Percentiles rank a stretch among this genome's conserved stretches.
phyloP scores from a whole-genome alignment of 108 stramenopile genomes.

The Nitzschia sp. region DNA sequence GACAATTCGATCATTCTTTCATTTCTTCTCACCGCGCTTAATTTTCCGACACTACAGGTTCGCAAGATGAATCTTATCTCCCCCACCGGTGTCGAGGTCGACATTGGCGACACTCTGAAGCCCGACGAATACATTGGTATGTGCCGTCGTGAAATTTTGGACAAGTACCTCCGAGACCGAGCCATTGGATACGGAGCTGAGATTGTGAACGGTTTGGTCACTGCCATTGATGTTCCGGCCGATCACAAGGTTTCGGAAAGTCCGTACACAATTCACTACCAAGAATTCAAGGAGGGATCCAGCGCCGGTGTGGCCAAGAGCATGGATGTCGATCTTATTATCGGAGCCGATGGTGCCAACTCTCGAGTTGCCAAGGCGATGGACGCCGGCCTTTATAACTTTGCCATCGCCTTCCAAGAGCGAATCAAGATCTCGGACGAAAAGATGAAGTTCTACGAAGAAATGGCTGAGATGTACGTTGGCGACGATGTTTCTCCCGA shows the following conservation, averaged over 20 bases:
- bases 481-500: conserved; percentile 98
- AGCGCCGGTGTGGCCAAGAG: conserved; percentile 72
- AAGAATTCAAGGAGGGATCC: conserved; percentile 70
- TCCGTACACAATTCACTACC: conserved; percentile 92
- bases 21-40: background rate
- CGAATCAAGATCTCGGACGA: conserved; percentile 97
- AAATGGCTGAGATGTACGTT: conserved; percentile 98
- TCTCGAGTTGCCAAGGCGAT: conserved; percentile 98
- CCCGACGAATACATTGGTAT: conserved; percentile 99
- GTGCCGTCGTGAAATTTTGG: conserved; percentile 97
- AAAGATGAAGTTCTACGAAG: conserved; percentile 97
- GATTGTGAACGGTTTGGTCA: conserved; percentile 94
- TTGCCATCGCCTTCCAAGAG: conserved; percentile 99
- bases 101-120: conserved; percentile 95
- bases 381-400: conserved; percentile 98
- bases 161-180: conserved; percentile 95
- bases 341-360: conserved; percentile 98
- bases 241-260: conserved; percentile 72
- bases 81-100: conserved; percentile 94
- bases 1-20: background rate
- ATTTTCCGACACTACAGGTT: conserved; percentile 53
- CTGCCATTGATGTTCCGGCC: conserved; percentile 87
- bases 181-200: conserved; percentile 94
- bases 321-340: conserved; percentile 91
- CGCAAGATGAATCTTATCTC: conserved; percentile 98